Percentiles rank a stretch among this genome's conserved stretches.
Conservation (phyloP, 1,139 yeast genomes). For the Geotrichum europaeum region DNA sequence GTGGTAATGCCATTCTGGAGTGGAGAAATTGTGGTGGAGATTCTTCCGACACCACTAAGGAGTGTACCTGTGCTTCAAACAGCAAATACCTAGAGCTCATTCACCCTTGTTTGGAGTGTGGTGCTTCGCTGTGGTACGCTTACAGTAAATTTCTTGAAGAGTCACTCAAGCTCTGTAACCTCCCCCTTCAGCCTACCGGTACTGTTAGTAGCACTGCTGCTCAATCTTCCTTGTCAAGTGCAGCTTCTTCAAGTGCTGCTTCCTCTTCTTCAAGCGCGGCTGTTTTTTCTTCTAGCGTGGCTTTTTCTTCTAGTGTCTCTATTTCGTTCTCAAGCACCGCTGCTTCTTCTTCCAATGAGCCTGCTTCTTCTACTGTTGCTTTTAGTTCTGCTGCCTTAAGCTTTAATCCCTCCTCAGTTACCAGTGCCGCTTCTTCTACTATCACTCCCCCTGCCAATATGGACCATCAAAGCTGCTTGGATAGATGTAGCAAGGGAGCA, state of each 20-base stretch:
- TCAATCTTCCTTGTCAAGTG: neutral
- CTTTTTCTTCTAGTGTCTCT: neutral
- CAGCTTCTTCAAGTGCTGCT: neutral
- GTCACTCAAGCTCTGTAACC: conserved; percentile 3
- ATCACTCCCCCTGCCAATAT: neutral
- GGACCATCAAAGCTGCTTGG: neutral
- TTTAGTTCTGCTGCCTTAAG: neutral
- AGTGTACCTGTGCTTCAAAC: conserved; percentile 9
- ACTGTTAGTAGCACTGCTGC: neutral
- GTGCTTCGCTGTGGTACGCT: conserved; percentile 12
- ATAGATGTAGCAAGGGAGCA: neutral
- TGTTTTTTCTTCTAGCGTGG: neutral
- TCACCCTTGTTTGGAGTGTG: conserved; percentile 14
- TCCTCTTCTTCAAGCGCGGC: neutral
- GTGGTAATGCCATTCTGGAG: conserved; percentile 16
- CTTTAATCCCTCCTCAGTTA: neutral
- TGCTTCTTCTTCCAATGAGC: neutral
- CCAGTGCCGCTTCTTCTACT: neutral
- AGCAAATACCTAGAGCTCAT: conserved; percentile 4
- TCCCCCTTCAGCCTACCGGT: conserved; percentile 12
- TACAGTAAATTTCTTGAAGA: conserved; percentile 11
- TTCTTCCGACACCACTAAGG: conserved; percentile 1
- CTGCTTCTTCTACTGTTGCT: neutral
- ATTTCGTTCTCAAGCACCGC: neutral
- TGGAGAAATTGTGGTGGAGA: conserved; percentile 13